Base-by-base conservation (phyloP, 2,329 filamentous ascomycete species). In the Paraphaeosphaeria sporulosa region DNA sequence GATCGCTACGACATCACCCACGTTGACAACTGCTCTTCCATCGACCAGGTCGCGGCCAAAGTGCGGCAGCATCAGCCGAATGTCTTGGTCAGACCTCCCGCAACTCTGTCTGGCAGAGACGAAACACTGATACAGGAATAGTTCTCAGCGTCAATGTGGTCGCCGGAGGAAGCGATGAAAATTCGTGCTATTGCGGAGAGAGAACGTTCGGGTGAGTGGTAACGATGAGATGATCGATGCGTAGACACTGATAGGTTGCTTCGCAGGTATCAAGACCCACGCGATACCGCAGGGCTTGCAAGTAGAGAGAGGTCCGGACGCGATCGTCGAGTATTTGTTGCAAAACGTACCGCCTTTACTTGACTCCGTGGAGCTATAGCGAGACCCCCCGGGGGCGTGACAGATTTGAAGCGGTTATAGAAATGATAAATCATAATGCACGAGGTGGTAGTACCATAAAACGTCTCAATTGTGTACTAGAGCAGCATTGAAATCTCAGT, bases 131-230 rank as follows among this genome's bases (percentile, higher is more conserved):
- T 32, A 13, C 7, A n/a, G 6, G 36, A 15, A 27, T 60, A 88
- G 85, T 89, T 88, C 78, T 86, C 83, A 54, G 87, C 88, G 2
- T 89, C 84, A 3, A 86, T 86, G 84, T 86, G 84, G 84, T 80
- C 81, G 34, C 67, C 79, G 0, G 82, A 86, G 63, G 78, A 87
- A 70, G 80, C 79, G 25, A 66, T 76, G 7, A 69, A 80, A 60
- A 85, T 86, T 27, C 74, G 80, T 25, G 64, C 71, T 1, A 81
- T 81, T 34, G 84, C 84, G 1, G 76, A 77, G 59, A 69, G 74
- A 1, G 76, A 81, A 27, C 72, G 79, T n/a, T 83, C 84, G 4
- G 51, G 51, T 54, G 17, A 54, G 38, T 44, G 3, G 36, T n/a
- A n/a, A n/a, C 7, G 1, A 9, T 40, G 38, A 8, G 2, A n/a